phyloP scores from a whole-genome alignment of 2,329 filamentous ascomycete genomes.

The Akanthomyces uredinophilus region DNA sequence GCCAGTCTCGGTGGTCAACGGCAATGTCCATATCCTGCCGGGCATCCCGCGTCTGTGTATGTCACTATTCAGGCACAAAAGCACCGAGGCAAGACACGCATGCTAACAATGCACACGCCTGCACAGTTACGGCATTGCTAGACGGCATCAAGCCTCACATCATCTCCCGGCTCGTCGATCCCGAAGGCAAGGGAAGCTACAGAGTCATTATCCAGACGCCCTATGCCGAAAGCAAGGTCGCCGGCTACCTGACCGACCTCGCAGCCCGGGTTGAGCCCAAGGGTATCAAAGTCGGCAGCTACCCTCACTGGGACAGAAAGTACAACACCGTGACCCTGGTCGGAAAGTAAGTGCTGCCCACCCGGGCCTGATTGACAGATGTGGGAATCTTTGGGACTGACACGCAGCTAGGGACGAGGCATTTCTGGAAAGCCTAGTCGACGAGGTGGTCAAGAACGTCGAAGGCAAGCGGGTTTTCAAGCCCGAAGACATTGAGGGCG shows the following conservation, averaged over 20 bases:
- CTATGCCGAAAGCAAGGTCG: conserved; percentile 78
- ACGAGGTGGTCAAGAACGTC: conserved; percentile 72
- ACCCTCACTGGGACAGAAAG: conserved; percentile 85
- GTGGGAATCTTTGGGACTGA: neutral
- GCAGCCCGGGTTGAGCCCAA: conserved; percentile 66
- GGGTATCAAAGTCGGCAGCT: conserved; percentile 91
- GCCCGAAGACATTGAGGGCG: conserved; percentile 63
- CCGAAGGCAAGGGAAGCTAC: conserved; percentile 73
- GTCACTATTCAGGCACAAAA: conserved; percentile 20
- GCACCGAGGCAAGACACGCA: neutral
- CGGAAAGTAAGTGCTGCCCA: conserved; percentile 40
- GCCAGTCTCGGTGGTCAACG: conserved; percentile 81
- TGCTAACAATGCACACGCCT: neutral
- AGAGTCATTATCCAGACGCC: conserved; percentile 84
- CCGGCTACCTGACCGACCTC: conserved; percentile 74
- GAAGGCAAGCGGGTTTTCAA: conserved; percentile 62
- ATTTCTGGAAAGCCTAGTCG: conserved; percentile 72
- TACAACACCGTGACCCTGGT: conserved; percentile 89
- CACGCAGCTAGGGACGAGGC: conserved; percentile 56
- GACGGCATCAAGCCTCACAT: conserved; percentile 69
- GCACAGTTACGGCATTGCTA: conserved; percentile 64
- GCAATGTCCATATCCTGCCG: conserved; percentile 88
- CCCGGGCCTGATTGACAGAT: neutral
- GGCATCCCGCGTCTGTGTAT: conserved; percentile 77
- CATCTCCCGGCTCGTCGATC: conserved; percentile 66